Evolutionary conservation across 2,329 filamentous ascomycete genomes (phyloP), one percentile per base, ranked within the genome.

Genomic region (Neofusicoccum kwambonambiense): DNA sequence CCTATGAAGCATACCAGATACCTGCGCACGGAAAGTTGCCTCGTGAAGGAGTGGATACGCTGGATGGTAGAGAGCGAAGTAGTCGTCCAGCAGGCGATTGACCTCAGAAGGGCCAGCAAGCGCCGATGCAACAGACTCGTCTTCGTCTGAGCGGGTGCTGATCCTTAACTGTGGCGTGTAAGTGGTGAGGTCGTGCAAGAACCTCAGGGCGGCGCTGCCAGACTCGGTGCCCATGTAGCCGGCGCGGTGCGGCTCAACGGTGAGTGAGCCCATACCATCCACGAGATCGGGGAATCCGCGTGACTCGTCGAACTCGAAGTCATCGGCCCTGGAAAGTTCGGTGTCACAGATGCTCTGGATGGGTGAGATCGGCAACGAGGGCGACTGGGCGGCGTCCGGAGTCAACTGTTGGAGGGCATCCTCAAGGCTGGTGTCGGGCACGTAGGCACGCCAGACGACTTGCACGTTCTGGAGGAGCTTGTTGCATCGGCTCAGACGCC

Each of bases 11-110:
- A 78, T 75, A 57, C 80, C 77, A 41, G 78, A 73, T 65, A 80
- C 81, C 65, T 82, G 80, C 13, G 80, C 80, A 60, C 80, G 73
- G 64, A 83, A 83, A 1, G 77, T 80, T 7, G 77, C 74, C 68
- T 83, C 81, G 61, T 83, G 79, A 8, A 83, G 72, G 49, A 83
- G 78, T 1, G 81, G 81, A 68, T 82, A 83, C 41, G 78, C 78
- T 7, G 74, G 72, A 67, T 83, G 80, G 66, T 82, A 83, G 31
- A 80, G 75, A 27, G 77, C 68, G 62, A 83, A 83, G 68, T 81
- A 83, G 1, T 79, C 77, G 65, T 82, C 77, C 37, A 80, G 64
- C 39, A 45, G 39, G 12, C 54, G 54, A 12, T 22, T 34, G 9
- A 58, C 4, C 17, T 44, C 54, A 31, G 41, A 39, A 27, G 56